These are phyloP conservation scores for Zizania palustris DNA, from an alignment of 202 grass and related monocot genomes.

Conservation along the genomic window DNA sequence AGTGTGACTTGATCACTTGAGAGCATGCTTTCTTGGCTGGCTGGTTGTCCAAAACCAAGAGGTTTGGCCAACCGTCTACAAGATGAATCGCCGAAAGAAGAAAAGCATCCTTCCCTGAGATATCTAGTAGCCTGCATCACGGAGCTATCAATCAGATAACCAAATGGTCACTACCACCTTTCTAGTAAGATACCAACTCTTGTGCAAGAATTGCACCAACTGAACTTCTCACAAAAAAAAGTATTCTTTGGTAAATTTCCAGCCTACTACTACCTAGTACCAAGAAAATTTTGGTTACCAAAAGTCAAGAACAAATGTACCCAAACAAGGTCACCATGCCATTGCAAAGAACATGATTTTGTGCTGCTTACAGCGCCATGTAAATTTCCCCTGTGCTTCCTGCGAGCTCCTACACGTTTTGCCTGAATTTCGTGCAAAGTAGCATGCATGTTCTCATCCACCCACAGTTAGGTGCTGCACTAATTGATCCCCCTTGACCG, in stretches of 20 bases:
- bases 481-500: neutral
- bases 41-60: neutral
- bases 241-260: neutral
- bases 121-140: neutral
- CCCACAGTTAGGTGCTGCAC: neutral
- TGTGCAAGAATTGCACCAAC: neutral
- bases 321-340: neutral
- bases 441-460: neutral
- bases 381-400: neutral
- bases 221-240: neutral
- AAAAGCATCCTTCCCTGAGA: neutral
- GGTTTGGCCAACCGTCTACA: neutral
- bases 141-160: neutral
- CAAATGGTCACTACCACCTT: neutral
- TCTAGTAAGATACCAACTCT: neutral
- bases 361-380: neutral
- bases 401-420: neutral
- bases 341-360: neutral
- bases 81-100: conserved; percentile 18
- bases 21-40: neutral
- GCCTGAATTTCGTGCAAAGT: neutral
- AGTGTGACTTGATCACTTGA: neutral
- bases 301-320: neutral
- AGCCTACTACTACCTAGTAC: neutral
- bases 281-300: neutral